Evolutionary conservation across 495 filamentous ascomycete species (phyloP).

Genomic region (Penicillium robsamsonii): DNA sequence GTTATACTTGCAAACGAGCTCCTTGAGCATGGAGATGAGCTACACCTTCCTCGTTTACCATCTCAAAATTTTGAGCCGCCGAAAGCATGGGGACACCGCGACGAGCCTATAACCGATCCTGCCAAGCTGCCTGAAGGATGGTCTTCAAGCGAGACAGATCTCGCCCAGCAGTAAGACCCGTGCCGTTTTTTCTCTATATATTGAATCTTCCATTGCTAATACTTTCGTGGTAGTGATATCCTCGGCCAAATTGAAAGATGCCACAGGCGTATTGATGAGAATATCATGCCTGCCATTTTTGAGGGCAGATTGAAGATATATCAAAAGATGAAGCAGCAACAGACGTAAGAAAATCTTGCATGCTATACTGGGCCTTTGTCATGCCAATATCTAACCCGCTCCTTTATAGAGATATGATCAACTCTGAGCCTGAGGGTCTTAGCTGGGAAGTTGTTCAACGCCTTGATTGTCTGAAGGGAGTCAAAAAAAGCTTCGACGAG

Average conservation of each 20-base stretch:
- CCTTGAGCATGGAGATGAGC: neutral
- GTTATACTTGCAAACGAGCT: neutral
- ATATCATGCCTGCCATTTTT: neutral
- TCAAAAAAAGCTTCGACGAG: neutral
- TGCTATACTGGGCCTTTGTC: neutral
- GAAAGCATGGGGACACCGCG: neutral
- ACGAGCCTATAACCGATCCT: neutral
- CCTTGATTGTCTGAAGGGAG: neutral
- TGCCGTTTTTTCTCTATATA: neutral
- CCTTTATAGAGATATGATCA: neutral
- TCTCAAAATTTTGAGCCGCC: neutral
- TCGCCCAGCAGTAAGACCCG: neutral
- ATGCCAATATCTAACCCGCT: neutral
- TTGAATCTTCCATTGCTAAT: neutral
- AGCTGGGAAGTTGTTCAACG: neutral
- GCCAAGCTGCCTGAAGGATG: neutral
- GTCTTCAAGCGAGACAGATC: neutral
- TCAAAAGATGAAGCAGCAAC: neutral
- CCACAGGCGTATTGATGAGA: neutral
- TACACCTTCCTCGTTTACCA: neutral
- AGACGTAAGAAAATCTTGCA: neutral
- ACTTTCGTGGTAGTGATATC: neutral
- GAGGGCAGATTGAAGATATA: neutral
- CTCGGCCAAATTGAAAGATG: neutral
- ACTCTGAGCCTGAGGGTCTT: neutral